phyloP scores from a whole-genome alignment of 371 early-diverging fungal genomes.

The Rhizopus microsporus region DNA sequence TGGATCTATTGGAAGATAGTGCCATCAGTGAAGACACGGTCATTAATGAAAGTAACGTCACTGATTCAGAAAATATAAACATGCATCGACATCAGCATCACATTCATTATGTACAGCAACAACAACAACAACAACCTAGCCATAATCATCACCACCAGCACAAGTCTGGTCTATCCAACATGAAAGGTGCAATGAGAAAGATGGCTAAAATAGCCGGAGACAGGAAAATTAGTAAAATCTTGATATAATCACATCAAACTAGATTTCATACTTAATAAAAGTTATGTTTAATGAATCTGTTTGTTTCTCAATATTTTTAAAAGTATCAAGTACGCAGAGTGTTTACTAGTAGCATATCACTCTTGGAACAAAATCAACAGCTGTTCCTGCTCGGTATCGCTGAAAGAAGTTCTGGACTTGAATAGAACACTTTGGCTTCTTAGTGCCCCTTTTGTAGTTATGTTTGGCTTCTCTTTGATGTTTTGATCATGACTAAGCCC shows the following conservation, averaged over 20 bases:
- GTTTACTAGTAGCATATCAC: too few species aligned
- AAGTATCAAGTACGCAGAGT: too few species aligned
- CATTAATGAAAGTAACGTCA: conserved; percentile 1
- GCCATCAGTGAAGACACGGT: conserved; percentile 16
- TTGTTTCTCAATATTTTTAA: too few species aligned
- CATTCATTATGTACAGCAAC: background rate
- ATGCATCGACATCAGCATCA: background rate
- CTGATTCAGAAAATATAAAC: background rate
- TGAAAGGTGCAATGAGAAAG: conserved; percentile 38
- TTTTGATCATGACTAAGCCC: too few species aligned
- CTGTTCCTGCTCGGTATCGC: too few species aligned
- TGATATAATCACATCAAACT: background rate
- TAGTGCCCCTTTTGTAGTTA: too few species aligned
- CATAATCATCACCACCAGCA: conserved; percentile 2
- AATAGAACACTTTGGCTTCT: too few species aligned
- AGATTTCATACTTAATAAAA: too few species aligned
- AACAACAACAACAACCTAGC: background rate
- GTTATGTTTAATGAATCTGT: too few species aligned
- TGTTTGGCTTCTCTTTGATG: too few species aligned
- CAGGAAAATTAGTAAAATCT: conserved; percentile 13
- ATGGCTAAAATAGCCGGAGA: conserved; percentile 37
- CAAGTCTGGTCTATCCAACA: conserved; percentile 19
- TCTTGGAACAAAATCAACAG: too few species aligned
- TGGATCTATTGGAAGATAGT: conserved; percentile 21
- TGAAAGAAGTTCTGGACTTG: too few species aligned